Percentiles rank a stretch among this genome's conserved stretches.
Conservation (phyloP, 495 filamentous ascomycete species). For the Hypomontagnella submonticulosa region DNA sequence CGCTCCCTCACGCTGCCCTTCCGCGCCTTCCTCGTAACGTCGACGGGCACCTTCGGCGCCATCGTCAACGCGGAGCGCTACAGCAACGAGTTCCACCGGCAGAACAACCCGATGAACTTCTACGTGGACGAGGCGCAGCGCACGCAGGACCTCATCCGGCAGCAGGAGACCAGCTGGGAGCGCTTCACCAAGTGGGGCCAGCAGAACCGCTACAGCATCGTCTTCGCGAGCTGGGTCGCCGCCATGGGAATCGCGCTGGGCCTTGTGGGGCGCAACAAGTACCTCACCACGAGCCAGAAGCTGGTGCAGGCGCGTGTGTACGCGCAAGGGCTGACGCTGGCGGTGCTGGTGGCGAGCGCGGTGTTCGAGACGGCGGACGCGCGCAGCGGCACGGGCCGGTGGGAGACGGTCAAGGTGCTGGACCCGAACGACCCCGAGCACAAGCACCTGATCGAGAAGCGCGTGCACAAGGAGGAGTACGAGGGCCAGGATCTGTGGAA, state of each 20-base stretch:
- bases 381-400: slow-evolving; percentile 76
- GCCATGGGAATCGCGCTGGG: slow-evolving; percentile 81
- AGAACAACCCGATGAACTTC: slow-evolving; percentile 69
- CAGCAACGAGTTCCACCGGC: slow-evolving; percentile 77
- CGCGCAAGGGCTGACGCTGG: slow-evolving; percentile 93
- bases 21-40: slow-evolving; percentile 89
- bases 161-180: slow-evolving; percentile 58
- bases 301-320: slow-evolving; percentile 97
- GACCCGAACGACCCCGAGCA: slow-evolving; percentile 77
- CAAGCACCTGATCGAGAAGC: slow-evolving; percentile 77
- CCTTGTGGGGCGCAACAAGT: slow-evolving; percentile 81
- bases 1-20: slow-evolving; percentile 85
- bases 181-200: slow-evolving; percentile 69
- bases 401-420: slow-evolving; percentile 76
- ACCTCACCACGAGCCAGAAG: slow-evolving; percentile 83
- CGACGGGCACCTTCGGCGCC: slow-evolving; percentile 80
- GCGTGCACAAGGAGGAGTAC: slow-evolving; percentile 76
- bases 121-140: slow-evolving; percentile 71
- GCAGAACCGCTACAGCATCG: slow-evolving; percentile 89
- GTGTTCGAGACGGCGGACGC: slow-evolving; percentile 91
- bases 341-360: slow-evolving; percentile 86
- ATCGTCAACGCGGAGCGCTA: slow-evolving; percentile 88
- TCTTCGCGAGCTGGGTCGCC: slow-evolving; percentile 84
- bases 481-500: slow-evolving; percentile 88
- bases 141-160: slow-evolving; percentile 55